Conservation (phyloP, 2,329 filamentous ascomycete species). For the Fusarium sublunatum region DNA sequence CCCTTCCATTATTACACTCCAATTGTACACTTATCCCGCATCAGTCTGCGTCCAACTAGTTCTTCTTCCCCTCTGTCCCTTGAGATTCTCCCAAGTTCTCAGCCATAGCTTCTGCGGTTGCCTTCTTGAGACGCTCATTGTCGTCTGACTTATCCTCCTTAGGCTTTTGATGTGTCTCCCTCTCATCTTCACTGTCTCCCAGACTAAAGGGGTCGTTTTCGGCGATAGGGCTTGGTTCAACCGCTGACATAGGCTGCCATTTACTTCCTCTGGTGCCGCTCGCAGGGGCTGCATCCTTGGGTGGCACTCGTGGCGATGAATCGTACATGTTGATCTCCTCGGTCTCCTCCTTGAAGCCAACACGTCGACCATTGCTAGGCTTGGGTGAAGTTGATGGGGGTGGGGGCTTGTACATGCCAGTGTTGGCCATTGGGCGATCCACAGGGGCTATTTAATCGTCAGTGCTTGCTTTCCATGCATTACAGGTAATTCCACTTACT, state of each 20-base stretch:
- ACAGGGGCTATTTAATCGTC: conserved; percentile 47
- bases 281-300: conserved; percentile 60
- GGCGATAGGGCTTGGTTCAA: conserved; percentile 82
- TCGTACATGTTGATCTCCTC: conserved; percentile 86
- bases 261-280: conserved; percentile 82
- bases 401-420: conserved; percentile 80
- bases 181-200: conserved; percentile 95
- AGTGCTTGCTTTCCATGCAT: conserved; percentile 16
- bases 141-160: conserved; percentile 67
- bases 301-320: conserved; percentile 66
- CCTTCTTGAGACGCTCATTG: conserved; percentile 72
- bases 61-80: conserved; percentile 51
- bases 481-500: conserved; percentile 58
- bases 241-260: conserved; percentile 91
- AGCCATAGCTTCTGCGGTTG: conserved; percentile 70
- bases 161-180: conserved; percentile 67
- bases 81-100: conserved; percentile 62
- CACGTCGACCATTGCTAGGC: conserved; percentile 61
- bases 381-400: conserved; percentile 64
- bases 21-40: not conserved
- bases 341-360: conserved; percentile 70
- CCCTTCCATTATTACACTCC: not conserved
- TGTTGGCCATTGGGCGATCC: conserved; percentile 76
- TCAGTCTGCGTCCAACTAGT: conserved; percentile 34
- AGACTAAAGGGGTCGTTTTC: conserved; percentile 98